Base-by-base conservation (phyloP, 2,329 filamentous ascomycete genomes). In the Fusarium robinianum region DNA sequence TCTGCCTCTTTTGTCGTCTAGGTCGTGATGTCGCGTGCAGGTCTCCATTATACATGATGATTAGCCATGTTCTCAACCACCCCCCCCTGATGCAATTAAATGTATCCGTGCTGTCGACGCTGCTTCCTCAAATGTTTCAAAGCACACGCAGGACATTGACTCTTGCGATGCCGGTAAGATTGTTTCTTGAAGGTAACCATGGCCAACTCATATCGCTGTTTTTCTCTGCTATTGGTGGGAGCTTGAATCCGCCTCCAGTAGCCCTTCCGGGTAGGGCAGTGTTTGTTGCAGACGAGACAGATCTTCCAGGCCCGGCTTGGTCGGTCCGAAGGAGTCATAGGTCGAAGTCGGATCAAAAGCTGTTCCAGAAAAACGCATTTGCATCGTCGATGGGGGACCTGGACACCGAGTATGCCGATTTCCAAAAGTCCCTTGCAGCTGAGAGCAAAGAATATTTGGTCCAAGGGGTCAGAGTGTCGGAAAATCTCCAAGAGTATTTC, bases 401-500 rank as follows among this genome's bases (percentile, higher is more conserved):
- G 22, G 27, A 23, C 22, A 40, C 45, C 54, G 53, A n/a, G n/a
- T n/a, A n/a, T n/a, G n/a, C n/a, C 53, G 17, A 57, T 41, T n/a
- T 32, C 27, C 6, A 63, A 49, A 23, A 63, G 39, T 23, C 32
- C 33, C 36, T 57, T 64, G 43, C 49, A 61, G 17, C 47, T 53
- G 40, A 55, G 40, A 7, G 42, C 55, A 15, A 62, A 44, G 36
- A 49, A 39, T 10, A 58, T 33, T 19, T 62, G 55, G 10, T 43
- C 31, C 15, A 31, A 21, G 5, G 29, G 19, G 10, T 37, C 21
- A 6, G 50, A 39, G 11, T 56, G 42, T 4, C 33, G 24, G 25
- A 58, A 58, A 24, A 65, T 56, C 4, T 54, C 46, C 16, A 50
- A 36, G n/a, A 65, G 41, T 30, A 64, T 54, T 18, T 65, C 63